These are phyloP conservation scores for Flaveria sonorensis DNA, from an alignment of 129 eudicot species.

Conservation along the genomic window DNA sequence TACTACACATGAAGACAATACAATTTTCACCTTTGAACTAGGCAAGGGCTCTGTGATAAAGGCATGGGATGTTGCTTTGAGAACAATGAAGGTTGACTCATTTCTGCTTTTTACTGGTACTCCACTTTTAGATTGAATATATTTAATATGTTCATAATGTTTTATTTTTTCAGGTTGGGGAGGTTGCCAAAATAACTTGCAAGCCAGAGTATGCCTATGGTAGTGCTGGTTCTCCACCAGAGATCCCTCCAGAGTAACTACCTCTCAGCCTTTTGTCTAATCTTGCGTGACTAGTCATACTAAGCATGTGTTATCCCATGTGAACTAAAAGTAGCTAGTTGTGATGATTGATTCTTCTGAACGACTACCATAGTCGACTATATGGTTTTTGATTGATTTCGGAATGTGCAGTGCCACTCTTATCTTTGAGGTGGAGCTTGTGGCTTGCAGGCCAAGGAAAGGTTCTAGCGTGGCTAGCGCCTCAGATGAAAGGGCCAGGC, in stretches of 20 bases:
- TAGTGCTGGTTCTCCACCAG: conserved; percentile 93
- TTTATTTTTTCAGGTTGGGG: conserved; percentile 74
- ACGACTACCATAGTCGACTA: background rate
- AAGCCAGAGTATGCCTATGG: conserved; percentile 96
- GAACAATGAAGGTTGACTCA: conserved; percentile 81
- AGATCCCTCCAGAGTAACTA: conserved; percentile 73
- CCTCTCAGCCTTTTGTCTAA: conserved; percentile 11
- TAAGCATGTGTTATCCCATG: background rate
- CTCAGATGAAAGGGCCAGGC: conserved; percentile 89
- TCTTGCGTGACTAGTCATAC: background rate
- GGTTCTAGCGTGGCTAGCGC: conserved; percentile 84
- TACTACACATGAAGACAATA: conserved; percentile 94
- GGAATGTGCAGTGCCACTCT: conserved; percentile 72
- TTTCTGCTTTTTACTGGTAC: background rate
- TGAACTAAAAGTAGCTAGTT: background rate
- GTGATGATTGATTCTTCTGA: background rate
- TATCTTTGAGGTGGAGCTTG: conserved; percentile 91
- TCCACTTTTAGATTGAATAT: conserved; percentile 1
- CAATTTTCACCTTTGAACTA: conserved; percentile 77
- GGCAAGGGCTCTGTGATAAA: conserved; percentile 85
- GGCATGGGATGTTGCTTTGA: conserved; percentile 98
- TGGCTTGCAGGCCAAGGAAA: conserved; percentile 94
- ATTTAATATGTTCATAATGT: background rate
- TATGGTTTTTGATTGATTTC: background rate
- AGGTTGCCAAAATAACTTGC: conserved; percentile 88